Evolutionary conservation across 305 asterid species (phyloP).

Genomic region (Fraxinus greggii): DNA sequence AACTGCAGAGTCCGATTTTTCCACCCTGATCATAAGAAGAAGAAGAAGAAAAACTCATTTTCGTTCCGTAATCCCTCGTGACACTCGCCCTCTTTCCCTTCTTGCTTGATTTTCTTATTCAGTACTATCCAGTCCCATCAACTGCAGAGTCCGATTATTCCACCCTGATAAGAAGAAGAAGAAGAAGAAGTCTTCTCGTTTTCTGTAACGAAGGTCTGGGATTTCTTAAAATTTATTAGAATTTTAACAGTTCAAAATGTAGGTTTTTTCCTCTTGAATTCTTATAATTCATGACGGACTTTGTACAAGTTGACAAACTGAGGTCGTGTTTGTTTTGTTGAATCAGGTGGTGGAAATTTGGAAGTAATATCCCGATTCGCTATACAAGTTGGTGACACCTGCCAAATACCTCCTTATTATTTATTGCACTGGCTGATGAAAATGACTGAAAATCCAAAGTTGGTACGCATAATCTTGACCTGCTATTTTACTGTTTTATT

Average conservation of each 20-base stretch:
- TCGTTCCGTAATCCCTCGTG: not conserved
- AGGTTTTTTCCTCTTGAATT: not conserved
- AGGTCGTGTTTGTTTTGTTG: slow-evolving; percentile 23
- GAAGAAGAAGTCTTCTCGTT: not conserved
- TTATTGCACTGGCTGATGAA: not conserved
- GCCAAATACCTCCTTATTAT: slow-evolving; percentile 11
- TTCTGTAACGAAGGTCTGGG: slow-evolving; percentile 7
- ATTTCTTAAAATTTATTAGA: not conserved
- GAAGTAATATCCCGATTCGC: slow-evolving; percentile 18
- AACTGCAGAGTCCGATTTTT: not conserved
- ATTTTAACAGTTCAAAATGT: not conserved
- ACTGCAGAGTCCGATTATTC: not conserved
- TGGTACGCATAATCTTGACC: slow-evolving; percentile 26
- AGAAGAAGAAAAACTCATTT: not conserved
- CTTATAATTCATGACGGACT: slow-evolving; percentile 23
- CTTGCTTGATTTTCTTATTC: not conserved
- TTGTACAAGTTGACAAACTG: slow-evolving; percentile 26
- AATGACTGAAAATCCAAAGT: slow-evolving; percentile 35
- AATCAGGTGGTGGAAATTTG: slow-evolving; percentile 28
- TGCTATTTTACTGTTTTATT: slow-evolving; percentile 35
- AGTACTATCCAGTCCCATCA: not conserved
- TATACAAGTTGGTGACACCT: slow-evolving; percentile 26
- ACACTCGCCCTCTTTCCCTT: not conserved
- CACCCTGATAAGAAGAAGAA: not conserved
- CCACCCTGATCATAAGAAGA: not conserved